These are phyloP conservation scores for Linderniella brevidens DNA, from an alignment of 257 asterid genomes.

Conservation along the genomic window DNA sequence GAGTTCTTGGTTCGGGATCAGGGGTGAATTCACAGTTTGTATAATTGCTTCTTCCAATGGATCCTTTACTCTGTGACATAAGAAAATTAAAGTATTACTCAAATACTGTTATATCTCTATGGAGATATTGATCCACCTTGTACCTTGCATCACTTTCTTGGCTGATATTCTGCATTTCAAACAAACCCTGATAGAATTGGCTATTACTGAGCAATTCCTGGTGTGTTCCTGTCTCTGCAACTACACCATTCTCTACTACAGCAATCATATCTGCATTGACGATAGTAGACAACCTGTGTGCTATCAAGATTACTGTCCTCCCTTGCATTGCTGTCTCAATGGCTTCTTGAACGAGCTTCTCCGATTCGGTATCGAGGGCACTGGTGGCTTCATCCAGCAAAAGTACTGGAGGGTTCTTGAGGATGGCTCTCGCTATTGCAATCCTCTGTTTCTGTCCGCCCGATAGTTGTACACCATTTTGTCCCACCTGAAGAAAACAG, in stretches of 20 bases:
- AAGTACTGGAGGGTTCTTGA: slow-evolving; percentile 66
- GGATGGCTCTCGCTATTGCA: slow-evolving; percentile 75
- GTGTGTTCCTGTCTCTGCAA: slow-evolving; percentile 50
- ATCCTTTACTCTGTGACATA: slow-evolving; percentile 23
- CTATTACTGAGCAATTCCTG: slow-evolving; percentile 24
- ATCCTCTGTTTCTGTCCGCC: slow-evolving; percentile 93
- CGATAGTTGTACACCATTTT: slow-evolving; percentile 71
- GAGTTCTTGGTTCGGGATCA: slow-evolving; percentile 19
- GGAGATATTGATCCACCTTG: background rate
- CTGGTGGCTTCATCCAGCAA: slow-evolving; percentile 87
- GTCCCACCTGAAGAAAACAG: slow-evolving; percentile 36
- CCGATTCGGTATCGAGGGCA: slow-evolving; percentile 83
- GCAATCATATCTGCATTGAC: slow-evolving; percentile 58
- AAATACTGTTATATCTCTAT: too few species aligned
- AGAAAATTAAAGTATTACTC: slow-evolving; percentile 5
- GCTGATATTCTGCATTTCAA: slow-evolving; percentile 49
- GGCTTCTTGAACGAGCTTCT: slow-evolving; percentile 72
- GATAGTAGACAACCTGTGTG: slow-evolving; percentile 72
- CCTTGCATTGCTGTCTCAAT: slow-evolving; percentile 64
- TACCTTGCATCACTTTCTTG: slow-evolving; percentile 37
- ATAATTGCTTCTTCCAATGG: slow-evolving; percentile 14
- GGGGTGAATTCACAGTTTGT: slow-evolving; percentile 22
- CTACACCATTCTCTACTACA: slow-evolving; percentile 50
- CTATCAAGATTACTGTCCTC: slow-evolving; percentile 66
- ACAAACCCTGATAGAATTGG: slow-evolving; percentile 38